Conservation (phyloP, 2,329 filamentous ascomycete species). For the Calonectria montana region DNA sequence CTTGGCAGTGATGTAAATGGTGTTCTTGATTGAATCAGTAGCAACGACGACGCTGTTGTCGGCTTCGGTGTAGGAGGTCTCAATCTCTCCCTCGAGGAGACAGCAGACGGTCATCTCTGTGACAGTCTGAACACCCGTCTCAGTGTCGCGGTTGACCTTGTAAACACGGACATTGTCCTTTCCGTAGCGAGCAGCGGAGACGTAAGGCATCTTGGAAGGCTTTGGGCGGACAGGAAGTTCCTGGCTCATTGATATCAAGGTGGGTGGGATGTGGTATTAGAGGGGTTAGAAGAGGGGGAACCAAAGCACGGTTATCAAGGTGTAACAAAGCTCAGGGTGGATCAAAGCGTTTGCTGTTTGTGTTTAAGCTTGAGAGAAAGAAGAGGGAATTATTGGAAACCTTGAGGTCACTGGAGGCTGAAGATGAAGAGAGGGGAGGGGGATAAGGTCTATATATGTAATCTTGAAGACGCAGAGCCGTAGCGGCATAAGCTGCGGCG, state of each 20-base stretch:
- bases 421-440: not conserved
- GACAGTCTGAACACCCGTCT: constrained; percentile 83
- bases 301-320: not conserved
- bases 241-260: constrained; percentile 23
- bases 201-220: constrained; percentile 56
- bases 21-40: constrained; percentile 99
- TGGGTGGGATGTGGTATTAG: constrained; percentile 14
- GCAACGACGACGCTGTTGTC: constrained; percentile 97
- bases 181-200: constrained; percentile 79
- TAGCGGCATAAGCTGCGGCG: constrained; percentile 15
- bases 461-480: not conserved
- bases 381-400: not conserved
- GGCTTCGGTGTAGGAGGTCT: constrained; percentile 87
- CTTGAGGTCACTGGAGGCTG: constrained; percentile 10
- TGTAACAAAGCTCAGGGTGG: not conserved
- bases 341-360: constrained; percentile 7
- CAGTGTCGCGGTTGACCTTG: constrained; percentile 87
- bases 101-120: constrained; percentile 96
- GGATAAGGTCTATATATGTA: constrained; percentile 26
- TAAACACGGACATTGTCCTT: constrained; percentile 99
- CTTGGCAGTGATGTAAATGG: constrained; percentile 93
- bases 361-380: constrained; percentile 9
- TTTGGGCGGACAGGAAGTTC: constrained; percentile 23
- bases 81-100: constrained; percentile 92
- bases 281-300: constrained; percentile 5